Conservation (phyloP, 2,329 filamentous ascomycete species). For the Fusarium pseudoanthophilum region DNA sequence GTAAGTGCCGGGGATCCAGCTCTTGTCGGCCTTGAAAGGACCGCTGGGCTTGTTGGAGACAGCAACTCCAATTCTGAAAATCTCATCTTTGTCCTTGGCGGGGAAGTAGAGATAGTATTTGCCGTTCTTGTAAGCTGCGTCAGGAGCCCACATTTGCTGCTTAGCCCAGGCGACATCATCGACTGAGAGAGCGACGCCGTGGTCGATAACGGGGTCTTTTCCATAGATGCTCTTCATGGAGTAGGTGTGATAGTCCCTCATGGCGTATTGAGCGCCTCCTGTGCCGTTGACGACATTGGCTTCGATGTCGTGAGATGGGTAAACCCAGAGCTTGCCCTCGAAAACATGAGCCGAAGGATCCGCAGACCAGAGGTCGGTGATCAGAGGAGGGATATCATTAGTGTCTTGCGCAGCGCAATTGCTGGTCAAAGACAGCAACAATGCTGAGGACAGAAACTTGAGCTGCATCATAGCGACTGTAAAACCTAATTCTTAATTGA, state of each 20-base stretch:
- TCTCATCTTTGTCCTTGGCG: constrained; percentile 17
- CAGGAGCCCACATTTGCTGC: constrained; percentile 21
- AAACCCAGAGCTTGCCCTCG: constrained; percentile 1
- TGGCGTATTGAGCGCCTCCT: constrained; percentile 6
- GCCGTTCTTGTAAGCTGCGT: constrained; percentile 19
- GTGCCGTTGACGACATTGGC: not conserved
- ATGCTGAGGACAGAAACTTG: not conserved
- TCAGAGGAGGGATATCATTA: not conserved
- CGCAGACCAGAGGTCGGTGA: constrained; percentile 16
- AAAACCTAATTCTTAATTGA: not conserved
- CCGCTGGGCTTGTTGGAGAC: constrained; percentile 7
- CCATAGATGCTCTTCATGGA: constrained; percentile 22
- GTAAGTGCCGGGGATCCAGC: constrained; percentile 18
- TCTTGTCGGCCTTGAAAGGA: constrained; percentile 19
- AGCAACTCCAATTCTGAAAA: constrained; percentile 24
- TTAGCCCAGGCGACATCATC: constrained; percentile 15
- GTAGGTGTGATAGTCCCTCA: constrained; percentile 20
- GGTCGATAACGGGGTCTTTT: not conserved
- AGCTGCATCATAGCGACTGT: not conserved
- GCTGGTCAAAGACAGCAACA: not conserved
- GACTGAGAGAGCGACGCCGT: constrained; percentile 5
- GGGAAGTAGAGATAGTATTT: constrained; percentile 31
- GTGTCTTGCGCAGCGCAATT: not conserved
- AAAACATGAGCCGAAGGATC: constrained; percentile 27
- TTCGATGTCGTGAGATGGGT: constrained; percentile 18